Conservation (phyloP, 2,329 filamentous ascomycete species). For the Arthrinium puccinioides region DNA sequence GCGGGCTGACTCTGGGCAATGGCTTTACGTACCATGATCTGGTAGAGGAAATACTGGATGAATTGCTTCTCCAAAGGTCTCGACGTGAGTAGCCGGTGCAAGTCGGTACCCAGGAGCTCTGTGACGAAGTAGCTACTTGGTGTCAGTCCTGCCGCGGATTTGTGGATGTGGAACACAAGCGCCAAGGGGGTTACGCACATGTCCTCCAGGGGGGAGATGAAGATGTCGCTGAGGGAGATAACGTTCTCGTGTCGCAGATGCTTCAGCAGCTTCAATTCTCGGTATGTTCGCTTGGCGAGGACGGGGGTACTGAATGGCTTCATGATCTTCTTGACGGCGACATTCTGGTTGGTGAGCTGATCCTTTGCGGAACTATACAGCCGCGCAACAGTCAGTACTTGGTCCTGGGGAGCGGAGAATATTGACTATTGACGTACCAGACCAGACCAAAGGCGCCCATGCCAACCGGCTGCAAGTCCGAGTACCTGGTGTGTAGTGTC, state of each 20-base stretch:
- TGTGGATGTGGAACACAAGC: conserved; percentile 1
- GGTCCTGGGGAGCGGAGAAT: background rate
- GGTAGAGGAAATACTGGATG: conserved; percentile 99
- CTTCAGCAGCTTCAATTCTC: conserved; percentile 95
- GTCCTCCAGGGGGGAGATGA: conserved; percentile 97
- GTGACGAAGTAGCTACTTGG: conserved; percentile 84
- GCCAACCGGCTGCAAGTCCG: conserved; percentile 94
- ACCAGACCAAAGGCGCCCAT: conserved; percentile 99
- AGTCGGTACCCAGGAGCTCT: conserved; percentile 90
- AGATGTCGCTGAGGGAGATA: conserved; percentile 98
- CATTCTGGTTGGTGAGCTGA: conserved; percentile 92
- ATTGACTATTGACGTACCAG: conserved; percentile 55
- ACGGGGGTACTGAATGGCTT: conserved; percentile 99
- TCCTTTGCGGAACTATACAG: conserved; percentile 80
- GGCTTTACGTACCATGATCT: conserved; percentile 72
- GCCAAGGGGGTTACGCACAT: conserved; percentile 58
- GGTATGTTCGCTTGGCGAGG: conserved; percentile 93
- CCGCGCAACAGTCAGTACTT: conserved; percentile 5
- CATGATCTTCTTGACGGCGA: conserved; percentile 99
- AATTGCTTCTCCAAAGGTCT: conserved; percentile 98
- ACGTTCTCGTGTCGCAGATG: conserved; percentile 97
- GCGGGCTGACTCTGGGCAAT: background rate
- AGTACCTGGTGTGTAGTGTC: conserved; percentile 59
- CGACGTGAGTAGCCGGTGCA: conserved; percentile 91
- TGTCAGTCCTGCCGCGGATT: conserved; percentile 3